phyloP scores from a whole-genome alignment of 2,329 filamentous ascomycete species.

The Sarocladiaceae sp. region DNA sequence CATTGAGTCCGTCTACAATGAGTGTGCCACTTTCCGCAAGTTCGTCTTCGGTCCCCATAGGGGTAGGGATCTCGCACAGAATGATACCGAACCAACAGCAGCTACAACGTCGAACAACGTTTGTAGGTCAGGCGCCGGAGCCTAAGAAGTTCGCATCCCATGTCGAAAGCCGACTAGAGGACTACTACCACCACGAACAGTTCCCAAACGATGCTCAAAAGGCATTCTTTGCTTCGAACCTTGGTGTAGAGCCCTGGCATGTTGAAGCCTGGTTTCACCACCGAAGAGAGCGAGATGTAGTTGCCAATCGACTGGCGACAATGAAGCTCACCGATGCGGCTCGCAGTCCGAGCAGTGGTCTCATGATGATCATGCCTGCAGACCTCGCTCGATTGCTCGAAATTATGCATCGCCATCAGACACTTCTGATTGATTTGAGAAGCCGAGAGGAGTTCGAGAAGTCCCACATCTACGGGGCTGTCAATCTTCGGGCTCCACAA shows the following conservation, averaged over 20 bases:
- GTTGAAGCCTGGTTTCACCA: slow-evolving; percentile 52
- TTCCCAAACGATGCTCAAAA: slow-evolving; percentile 43
- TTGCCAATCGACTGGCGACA: slow-evolving; percentile 37
- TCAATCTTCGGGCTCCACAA: slow-evolving; percentile 45
- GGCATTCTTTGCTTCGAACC: slow-evolving; percentile 47
- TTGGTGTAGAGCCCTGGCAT: slow-evolving; percentile 44
- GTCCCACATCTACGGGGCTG: slow-evolving; percentile 45
- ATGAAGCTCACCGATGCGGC: slow-evolving; percentile 33
- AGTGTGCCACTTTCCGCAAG: slow-evolving; percentile 17
- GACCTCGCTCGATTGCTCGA: slow-evolving; percentile 43
- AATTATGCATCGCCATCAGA: slow-evolving; percentile 38
- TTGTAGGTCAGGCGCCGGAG: slow-evolving; percentile 25
- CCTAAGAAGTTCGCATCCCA: slow-evolving; percentile 41
- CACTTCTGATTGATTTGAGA: slow-evolving; percentile 45
- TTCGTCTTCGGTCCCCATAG: slow-evolving; percentile 14
- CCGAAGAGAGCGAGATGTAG: slow-evolving; percentile 41
- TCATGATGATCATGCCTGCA: background rate
- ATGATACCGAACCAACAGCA: slow-evolving; percentile 41
- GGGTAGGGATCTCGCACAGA: slow-evolving; percentile 28
- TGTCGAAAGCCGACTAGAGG: slow-evolving; percentile 43
- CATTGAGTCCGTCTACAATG: too few species aligned
- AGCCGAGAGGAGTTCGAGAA: slow-evolving; percentile 38
- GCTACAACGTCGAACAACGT: slow-evolving; percentile 3
- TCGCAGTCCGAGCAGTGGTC: too few species aligned
- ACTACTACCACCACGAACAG: slow-evolving; percentile 43